A percentile compares a stretch with the other conserved stretches of the same genome.
Conservation (phyloP, 139 green algal species). For the Coccomyxa sp. region DNA sequence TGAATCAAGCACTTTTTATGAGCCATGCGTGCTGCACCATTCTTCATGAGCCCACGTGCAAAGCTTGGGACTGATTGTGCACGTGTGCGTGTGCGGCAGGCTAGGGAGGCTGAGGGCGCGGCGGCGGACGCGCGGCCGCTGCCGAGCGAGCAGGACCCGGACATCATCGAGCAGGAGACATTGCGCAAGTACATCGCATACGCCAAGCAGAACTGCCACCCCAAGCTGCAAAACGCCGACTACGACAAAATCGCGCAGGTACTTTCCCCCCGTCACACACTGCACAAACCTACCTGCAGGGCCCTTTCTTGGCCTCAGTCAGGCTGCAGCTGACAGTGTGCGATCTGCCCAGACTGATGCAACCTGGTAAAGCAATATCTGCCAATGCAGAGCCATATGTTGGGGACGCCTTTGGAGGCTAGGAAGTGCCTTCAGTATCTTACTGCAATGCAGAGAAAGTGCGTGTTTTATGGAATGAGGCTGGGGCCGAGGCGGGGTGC, state of each 20-base stretch:
- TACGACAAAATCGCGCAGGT: slow-evolving; percentile 76
- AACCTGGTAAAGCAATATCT: not conserved
- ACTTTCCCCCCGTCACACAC: not conserved
- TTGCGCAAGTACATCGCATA: slow-evolving; percentile 98
- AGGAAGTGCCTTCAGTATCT: not conserved
- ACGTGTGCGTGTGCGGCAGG: too few relatives aligned
- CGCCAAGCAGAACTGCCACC: slow-evolving; percentile 78
- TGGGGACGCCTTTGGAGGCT: too few relatives aligned
- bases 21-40: too few relatives aligned
- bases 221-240: slow-evolving; percentile 61
- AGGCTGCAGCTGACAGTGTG: not conserved
- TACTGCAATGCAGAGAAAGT: not conserved
- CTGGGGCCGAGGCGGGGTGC: too few relatives aligned
- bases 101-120: not conserved
- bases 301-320: not conserved
- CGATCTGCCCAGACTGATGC: not conserved
- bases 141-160: slow-evolving; percentile 35
- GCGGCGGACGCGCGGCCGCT: not conserved
- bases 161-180: slow-evolving; percentile 79
- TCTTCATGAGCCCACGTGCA: too few relatives aligned
- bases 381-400: not conserved
- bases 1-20: too few relatives aligned
- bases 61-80: too few relatives aligned
- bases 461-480: too few relatives aligned
- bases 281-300: too few relatives aligned